phyloP scores from a whole-genome alignment of 257 asterid species.

The Rhazya stricta region DNA sequence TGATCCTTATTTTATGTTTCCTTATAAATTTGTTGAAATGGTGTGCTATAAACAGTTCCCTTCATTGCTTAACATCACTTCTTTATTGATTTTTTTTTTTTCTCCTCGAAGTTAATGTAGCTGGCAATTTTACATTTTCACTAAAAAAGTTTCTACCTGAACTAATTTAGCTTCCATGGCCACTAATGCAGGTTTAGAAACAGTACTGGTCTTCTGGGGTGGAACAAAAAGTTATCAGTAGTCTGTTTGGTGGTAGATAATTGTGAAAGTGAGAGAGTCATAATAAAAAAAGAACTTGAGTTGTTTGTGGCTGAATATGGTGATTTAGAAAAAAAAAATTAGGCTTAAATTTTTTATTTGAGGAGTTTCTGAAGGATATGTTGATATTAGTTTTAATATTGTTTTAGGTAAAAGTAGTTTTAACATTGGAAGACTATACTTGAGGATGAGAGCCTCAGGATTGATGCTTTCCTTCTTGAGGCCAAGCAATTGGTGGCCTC shows the following conservation, averaged over 20 bases:
- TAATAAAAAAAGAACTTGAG: background rate
- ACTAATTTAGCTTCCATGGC: background rate
- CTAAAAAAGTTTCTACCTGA: background rate
- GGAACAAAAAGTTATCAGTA: background rate
- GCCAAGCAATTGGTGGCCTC: background rate
- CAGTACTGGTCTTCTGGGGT: background rate
- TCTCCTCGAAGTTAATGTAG: background rate
- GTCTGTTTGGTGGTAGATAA: background rate
- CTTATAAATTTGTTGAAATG: background rate
- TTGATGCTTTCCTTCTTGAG: background rate
- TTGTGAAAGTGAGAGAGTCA: background rate
- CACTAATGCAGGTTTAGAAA: background rate
- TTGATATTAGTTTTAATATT: background rate
- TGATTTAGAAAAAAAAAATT: background rate
- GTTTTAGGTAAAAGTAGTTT: background rate
- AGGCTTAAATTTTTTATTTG: background rate
- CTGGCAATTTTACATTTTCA: background rate
- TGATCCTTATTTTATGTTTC: background rate
- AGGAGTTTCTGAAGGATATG: background rate
- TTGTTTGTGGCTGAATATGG: background rate
- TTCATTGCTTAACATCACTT: background rate
- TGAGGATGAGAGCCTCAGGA: background rate
- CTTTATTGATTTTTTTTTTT: background rate
- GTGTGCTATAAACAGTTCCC: background rate
- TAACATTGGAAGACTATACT: background rate